These are phyloP conservation scores for Bipolaris victoriae DNA, from an alignment of 2,329 filamentous ascomycete genomes.

Conservation along the genomic window DNA sequence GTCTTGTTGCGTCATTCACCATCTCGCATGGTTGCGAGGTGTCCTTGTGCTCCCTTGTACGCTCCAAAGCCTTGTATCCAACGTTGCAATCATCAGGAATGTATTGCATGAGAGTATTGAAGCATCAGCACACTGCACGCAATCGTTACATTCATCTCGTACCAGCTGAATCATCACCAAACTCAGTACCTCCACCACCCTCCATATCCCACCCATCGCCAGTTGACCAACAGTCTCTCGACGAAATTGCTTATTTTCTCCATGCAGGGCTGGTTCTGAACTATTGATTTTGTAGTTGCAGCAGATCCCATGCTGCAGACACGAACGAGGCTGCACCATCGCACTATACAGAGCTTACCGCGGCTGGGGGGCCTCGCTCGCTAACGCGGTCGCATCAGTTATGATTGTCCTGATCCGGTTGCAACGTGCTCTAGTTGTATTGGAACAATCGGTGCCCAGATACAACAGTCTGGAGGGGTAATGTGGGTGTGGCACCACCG, in stretches of 20 bases:
- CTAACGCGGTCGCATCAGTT: slow-evolving; percentile 25
- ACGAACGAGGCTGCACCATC: slow-evolving; percentile 13
- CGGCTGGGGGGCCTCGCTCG: slow-evolving; percentile 14
- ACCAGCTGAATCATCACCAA: slow-evolving; percentile 20
- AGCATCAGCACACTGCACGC: slow-evolving; percentile 3
- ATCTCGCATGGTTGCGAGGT: not conserved
- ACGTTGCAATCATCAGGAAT: not conserved
- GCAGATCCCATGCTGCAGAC: slow-evolving; percentile 4
- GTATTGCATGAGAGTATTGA: not conserved
- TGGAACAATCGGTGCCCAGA: slow-evolving; percentile 11
- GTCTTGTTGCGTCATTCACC: slow-evolving; percentile 5
- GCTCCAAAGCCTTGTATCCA: not conserved
- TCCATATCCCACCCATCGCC: slow-evolving; percentile 19
- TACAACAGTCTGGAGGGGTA: slow-evolving; percentile 9
- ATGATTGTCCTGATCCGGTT: slow-evolving; percentile 21
- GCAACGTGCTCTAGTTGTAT: slow-evolving; percentile 7
- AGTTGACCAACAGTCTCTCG: not conserved
- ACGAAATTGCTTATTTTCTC: slow-evolving; percentile 3
- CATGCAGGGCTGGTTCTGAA: slow-evolving; percentile 11
- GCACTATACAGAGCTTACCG: slow-evolving; percentile 19
- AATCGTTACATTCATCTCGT: not conserved
- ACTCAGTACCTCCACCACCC: slow-evolving; percentile 9
- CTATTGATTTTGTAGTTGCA: slow-evolving; percentile 22
- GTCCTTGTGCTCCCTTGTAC: not conserved
- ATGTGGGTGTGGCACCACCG: slow-evolving; percentile 16